Evolutionary conservation across 768 basidiomycete genomes (phyloP).

Genomic region (Russula ochroleuca): DNA sequence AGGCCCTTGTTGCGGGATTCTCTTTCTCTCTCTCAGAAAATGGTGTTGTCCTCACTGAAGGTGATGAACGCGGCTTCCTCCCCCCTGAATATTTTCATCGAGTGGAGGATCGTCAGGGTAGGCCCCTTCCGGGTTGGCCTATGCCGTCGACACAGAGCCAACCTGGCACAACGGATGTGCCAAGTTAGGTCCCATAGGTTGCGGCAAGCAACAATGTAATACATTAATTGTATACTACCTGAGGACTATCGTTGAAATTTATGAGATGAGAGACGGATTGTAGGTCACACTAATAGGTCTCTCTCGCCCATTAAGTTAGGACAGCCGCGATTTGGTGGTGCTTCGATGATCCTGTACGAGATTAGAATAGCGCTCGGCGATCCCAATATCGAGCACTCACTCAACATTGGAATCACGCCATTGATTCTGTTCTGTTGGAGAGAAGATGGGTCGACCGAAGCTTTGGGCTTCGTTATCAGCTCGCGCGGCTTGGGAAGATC

Average conservation of each 20-base stretch:
- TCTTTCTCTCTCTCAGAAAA: constrained; percentile 78
- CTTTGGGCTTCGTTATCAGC: neutral
- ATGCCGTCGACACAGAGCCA: neutral
- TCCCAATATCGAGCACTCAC: constrained; percentile 6
- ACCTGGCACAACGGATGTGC: constrained; percentile 1
- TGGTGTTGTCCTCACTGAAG: constrained; percentile 84
- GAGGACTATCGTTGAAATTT: neutral
- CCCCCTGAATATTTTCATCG: constrained; percentile 59
- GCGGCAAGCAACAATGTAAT: neutral
- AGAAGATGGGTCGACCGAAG: neutral
- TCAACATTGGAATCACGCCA: constrained; percentile 18
- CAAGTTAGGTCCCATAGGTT: constrained; percentile 1
- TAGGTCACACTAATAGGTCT: too few species aligned
- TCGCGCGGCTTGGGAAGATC: constrained; percentile 7
- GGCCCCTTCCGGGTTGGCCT: constrained; percentile 31
- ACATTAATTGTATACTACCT: neutral
- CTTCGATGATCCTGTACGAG: constrained; percentile 14
- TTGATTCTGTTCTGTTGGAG: neutral
- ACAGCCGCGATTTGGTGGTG: neutral
- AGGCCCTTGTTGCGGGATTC: constrained; percentile 63
- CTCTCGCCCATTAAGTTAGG: too few species aligned
- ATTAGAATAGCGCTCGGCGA: constrained; percentile 1
- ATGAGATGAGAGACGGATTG: too few species aligned
- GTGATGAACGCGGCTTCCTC: constrained; percentile 61
- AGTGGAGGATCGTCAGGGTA: constrained; percentile 52